Percentiles rank a stretch among this genome's conserved stretches.
These are phyloP conservation scores for Teratosphaeria viscida DNA, from an alignment of 2,329 filamentous ascomycete genomes.

Conservation along the genomic window DNA sequence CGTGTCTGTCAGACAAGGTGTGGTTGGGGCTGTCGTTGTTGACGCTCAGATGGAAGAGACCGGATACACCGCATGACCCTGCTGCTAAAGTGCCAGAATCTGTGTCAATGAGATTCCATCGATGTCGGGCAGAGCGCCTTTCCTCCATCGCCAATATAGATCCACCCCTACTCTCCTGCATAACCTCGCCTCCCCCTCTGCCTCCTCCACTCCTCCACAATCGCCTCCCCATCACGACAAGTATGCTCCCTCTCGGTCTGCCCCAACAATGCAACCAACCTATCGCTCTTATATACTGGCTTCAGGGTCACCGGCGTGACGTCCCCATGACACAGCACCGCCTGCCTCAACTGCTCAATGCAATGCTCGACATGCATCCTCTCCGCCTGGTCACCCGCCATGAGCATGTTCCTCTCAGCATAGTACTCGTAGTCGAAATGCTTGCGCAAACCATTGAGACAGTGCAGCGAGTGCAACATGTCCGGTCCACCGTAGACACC, in stretches of 20 bases:
- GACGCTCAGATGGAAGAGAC: too few species aligned
- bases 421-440: constrained; percentile 5
- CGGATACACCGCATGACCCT: too few species aligned
- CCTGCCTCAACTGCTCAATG: constrained; percentile 7
- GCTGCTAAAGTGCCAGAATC: too few species aligned
- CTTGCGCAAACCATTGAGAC: constrained; percentile 4
- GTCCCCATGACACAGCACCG: constrained; percentile 8
- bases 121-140: too few species aligned
- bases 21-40: too few species aligned
- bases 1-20: too few species aligned
- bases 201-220: constrained; percentile 1
- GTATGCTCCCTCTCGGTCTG: constrained; percentile 8
- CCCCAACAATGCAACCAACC: constrained; percentile 3
- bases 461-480: constrained; percentile 8
- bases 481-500: constrained; percentile 6
- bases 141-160: too few species aligned
- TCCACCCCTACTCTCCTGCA: not conserved
- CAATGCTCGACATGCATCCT: constrained; percentile 8
- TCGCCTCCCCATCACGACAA: constrained; percentile 5
- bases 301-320: constrained; percentile 7
- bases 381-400: not conserved
- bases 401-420: not conserved
- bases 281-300: not conserved
- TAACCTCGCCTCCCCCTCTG: not conserved
- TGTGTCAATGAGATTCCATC: too few species aligned